Evolutionary conservation across 2,329 filamentous ascomycete genomes (phyloP).

Genomic region (Diplodia intermedia): DNA sequence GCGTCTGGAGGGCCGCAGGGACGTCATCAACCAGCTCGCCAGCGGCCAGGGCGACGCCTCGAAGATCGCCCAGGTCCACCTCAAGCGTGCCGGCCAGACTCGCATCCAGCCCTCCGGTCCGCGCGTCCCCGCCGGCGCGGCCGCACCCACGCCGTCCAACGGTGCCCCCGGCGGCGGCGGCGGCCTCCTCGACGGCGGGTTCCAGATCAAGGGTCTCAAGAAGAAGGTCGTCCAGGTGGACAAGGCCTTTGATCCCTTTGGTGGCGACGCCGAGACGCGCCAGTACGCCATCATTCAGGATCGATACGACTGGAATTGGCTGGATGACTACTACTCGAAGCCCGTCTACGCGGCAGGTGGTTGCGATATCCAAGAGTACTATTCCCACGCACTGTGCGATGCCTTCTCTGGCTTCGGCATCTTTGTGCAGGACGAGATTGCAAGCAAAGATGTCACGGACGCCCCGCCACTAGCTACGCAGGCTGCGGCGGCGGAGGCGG

Average conservation of each 20-base stretch:
- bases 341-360: slow-evolving; percentile 75
- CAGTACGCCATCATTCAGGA: slow-evolving; percentile 74
- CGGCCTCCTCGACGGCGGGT: slow-evolving; percentile 41
- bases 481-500: slow-evolving; percentile 61
- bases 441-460: slow-evolving; percentile 50
- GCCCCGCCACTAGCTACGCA: slow-evolving; percentile 45
- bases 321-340: slow-evolving; percentile 72
- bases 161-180: slow-evolving; percentile 34
- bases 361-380: slow-evolving; percentile 83
- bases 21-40: slow-evolving; percentile 74
- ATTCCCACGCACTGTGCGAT: slow-evolving; percentile 79
- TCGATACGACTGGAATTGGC: slow-evolving; percentile 76
- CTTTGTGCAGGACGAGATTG: slow-evolving; percentile 78
- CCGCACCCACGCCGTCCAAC: slow-evolving; percentile 37
- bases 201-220: slow-evolving; percentile 80
- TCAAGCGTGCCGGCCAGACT: slow-evolving; percentile 70
- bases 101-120: slow-evolving; percentile 52
- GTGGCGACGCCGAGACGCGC: slow-evolving; percentile 69
- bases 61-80: slow-evolving; percentile 62
- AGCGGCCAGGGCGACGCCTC: slow-evolving; percentile 68
- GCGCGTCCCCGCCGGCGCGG: slow-evolving; percentile 16
- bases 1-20: slow-evolving; percentile 68
- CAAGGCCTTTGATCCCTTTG: slow-evolving; percentile 87
- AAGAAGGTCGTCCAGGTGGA: slow-evolving; percentile 67
- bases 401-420: slow-evolving; percentile 89